phyloP scores from a whole-genome alignment of 306 rosid species.

The Rosa persica region DNA sequence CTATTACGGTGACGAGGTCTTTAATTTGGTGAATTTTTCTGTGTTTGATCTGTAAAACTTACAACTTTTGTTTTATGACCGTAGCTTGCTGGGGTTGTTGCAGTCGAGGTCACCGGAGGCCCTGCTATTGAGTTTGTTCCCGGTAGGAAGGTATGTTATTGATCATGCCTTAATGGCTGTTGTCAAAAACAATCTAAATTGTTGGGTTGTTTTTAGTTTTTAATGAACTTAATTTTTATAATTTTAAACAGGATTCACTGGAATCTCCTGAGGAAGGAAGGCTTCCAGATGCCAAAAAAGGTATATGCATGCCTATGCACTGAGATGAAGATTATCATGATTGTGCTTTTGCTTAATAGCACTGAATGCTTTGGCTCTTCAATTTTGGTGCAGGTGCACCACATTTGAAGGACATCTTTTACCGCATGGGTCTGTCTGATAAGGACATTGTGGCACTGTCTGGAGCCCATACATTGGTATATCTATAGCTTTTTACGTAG shows the following conservation, averaged over 20 bases:
- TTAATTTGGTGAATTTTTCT: not conserved
- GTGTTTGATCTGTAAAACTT: not conserved
- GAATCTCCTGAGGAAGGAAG: slow-evolving; percentile 76
- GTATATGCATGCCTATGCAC: slow-evolving; percentile 32
- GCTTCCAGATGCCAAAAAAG: slow-evolving; percentile 84
- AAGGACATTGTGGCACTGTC: slow-evolving; percentile 88
- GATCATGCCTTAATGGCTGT: not conserved
- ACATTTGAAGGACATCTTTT: slow-evolving; percentile 73
- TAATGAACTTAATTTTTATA: slow-evolving; percentile 5
- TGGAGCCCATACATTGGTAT: slow-evolving; percentile 92
- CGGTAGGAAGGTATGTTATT: slow-evolving; percentile 64
- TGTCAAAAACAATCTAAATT: not conserved
- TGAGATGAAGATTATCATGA: not conserved
- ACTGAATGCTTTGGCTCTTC: not conserved
- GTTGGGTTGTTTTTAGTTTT: not conserved
- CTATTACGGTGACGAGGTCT: not conserved
- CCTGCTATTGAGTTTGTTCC: slow-evolving; percentile 76
- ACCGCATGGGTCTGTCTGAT: slow-evolving; percentile 75
- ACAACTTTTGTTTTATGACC: slow-evolving; percentile 12
- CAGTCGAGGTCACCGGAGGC: slow-evolving; percentile 93
- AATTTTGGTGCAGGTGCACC: slow-evolving; percentile 50
- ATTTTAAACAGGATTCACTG: slow-evolving; percentile 54
- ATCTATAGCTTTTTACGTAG: not conserved
- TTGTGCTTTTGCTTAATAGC: not conserved
- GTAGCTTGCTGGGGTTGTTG: slow-evolving; percentile 94